A percentile compares a stretch with the other conserved stretches of the same genome.
Evolutionary conservation across 257 asterid genomes (phyloP).

Genomic region (Solanum virginianum): DNA sequence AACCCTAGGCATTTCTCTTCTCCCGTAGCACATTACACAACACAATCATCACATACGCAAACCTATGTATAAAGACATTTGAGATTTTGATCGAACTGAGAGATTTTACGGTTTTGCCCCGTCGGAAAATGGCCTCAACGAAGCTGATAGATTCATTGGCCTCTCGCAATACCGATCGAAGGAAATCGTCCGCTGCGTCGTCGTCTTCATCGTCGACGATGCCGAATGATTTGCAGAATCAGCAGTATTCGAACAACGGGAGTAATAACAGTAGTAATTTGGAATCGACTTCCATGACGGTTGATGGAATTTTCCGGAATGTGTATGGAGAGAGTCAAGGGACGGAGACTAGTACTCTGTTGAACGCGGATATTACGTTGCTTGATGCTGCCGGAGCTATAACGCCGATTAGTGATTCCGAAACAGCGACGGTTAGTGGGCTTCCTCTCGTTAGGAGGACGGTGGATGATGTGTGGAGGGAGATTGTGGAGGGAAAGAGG

Average conservation of each 20-base stretch:
- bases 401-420: conserved; percentile 30
- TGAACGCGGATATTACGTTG: conserved; percentile 34
- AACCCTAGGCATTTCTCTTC: conserved; percentile 2
- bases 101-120: background rate
- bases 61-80: background rate
- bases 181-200: conserved; percentile 3
- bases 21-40: background rate
- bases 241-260: background rate
- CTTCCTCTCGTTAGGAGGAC: conserved; percentile 22
- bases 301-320: conserved; percentile 8
- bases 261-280: background rate
- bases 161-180: conserved; percentile 20
- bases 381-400: conserved; percentile 45
- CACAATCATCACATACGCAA: background rate
- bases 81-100: background rate
- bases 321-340: conserved; percentile 5
- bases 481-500: conserved; percentile 73
- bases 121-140: conserved; percentile 19
- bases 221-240: background rate
- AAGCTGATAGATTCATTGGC: conserved; percentile 23
- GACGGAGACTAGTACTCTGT: conserved; percentile 14
- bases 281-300: conserved; percentile 6
- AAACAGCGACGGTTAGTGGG: background rate
- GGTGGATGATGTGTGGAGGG: conserved; percentile 95
- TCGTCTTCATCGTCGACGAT: background rate